phyloP scores from a whole-genome alignment of 352 stramenopile genomes.

The Albugo candida region DNA sequence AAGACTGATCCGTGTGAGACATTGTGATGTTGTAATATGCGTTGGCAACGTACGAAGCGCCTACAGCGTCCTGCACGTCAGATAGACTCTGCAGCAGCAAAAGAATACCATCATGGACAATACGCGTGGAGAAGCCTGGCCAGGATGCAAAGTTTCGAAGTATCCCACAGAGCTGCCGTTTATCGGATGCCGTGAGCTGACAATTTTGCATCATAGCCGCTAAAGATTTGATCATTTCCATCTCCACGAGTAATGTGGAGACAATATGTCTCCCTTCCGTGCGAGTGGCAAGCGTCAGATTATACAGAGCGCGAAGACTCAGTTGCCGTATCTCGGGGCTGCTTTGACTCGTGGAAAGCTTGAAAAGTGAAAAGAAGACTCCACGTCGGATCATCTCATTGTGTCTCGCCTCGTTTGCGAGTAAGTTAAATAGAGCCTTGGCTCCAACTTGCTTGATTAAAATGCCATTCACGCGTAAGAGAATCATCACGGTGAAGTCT shows the following conservation, averaged over 20 bases:
- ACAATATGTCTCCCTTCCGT: too few relatives aligned
- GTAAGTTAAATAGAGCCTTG: conserved; percentile 70
- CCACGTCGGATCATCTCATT: conserved; percentile 55
- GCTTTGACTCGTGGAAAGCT: conserved; percentile 52
- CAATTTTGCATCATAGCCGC: too few relatives aligned
- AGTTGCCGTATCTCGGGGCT: conserved; percentile 33
- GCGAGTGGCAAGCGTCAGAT: conserved; percentile 19
- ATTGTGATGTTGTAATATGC: conserved; percentile 69
- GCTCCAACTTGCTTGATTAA: conserved; percentile 70
- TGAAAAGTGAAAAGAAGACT: conserved; percentile 69
- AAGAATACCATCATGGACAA: conserved; percentile 40
- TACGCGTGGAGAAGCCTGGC: conserved; percentile 17
- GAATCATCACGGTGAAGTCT: conserved; percentile 75
- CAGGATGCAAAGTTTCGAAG: conserved; percentile 45
- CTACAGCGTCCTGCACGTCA: conserved; percentile 58
- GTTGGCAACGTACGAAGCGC: conserved; percentile 68
- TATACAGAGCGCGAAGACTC: conserved; percentile 52
- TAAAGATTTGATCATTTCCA: conserved; percentile 34
- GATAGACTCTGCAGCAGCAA: conserved; percentile 43
- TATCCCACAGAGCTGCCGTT: conserved; percentile 42
- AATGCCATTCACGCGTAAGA: conserved; percentile 66
- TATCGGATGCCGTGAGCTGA: too few relatives aligned
- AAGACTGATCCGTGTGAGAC: conserved; percentile 7
- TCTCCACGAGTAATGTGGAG: conserved; percentile 17
- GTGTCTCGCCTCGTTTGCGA: conserved; percentile 56